These are phyloP conservation scores for Cynara cardunculus DNA, from an alignment of 129 eudicot genomes.

Conservation along the genomic window DNA sequence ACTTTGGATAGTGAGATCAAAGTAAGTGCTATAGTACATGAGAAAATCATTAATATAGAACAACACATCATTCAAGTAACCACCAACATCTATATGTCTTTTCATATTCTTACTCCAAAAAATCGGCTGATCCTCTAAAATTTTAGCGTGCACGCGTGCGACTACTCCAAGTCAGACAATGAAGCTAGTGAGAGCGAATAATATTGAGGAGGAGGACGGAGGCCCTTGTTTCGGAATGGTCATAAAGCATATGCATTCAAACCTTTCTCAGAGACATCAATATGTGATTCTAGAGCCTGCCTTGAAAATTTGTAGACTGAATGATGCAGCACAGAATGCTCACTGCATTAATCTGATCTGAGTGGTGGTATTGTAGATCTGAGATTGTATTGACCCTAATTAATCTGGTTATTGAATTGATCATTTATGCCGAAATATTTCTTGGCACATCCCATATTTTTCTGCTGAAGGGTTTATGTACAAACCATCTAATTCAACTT, in stretches of 20 bases:
- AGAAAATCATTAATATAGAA: background rate
- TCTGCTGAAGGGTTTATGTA: too few species aligned
- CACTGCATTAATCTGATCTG: background rate
- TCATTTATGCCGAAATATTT: too few species aligned
- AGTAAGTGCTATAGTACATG: background rate
- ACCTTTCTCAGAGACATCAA: too few species aligned
- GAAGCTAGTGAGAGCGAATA: too few species aligned
- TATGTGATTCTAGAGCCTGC: too few species aligned
- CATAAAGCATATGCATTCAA: too few species aligned
- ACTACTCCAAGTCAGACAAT: background rate
- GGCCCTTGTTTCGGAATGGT: too few species aligned
- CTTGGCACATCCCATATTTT: too few species aligned
- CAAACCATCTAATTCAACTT: too few species aligned
- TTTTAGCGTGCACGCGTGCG: background rate
- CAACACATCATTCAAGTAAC: background rate
- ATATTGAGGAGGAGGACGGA: too few species aligned
- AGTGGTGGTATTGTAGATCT: background rate
- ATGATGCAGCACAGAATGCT: background rate
- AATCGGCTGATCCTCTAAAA: background rate
- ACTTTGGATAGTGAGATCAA: background rate
- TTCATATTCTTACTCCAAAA: background rate
- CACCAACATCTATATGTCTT: background rate
- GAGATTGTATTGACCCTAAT: background rate
- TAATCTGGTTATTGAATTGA: too few species aligned
- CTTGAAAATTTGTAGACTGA: too few species aligned